Evolutionary conservation across 768 basidiomycete species (phyloP).

Genomic region (Russula virescens): DNA sequence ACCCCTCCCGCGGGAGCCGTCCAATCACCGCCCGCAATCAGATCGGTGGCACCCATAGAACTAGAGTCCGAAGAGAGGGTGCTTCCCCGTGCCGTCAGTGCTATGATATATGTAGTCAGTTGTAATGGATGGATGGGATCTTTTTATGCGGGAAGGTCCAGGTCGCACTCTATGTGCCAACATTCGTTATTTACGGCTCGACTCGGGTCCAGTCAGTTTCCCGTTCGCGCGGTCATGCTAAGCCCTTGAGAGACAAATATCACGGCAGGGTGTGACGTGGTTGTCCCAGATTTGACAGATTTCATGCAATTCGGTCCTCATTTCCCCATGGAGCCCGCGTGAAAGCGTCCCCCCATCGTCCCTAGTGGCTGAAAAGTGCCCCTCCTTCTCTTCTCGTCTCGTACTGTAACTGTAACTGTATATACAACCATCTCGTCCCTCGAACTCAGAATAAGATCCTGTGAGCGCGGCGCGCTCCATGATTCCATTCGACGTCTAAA

Average conservation of each 20-base stretch:
- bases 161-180: neutral
- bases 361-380: neutral
- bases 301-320: constrained; percentile 9
- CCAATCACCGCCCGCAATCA: constrained; percentile 22
- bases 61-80: constrained; percentile 17
- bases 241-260: constrained; percentile 8
- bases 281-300: constrained; percentile 14
- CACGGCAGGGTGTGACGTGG: constrained; percentile 17
- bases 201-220: constrained; percentile 1
- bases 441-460: neutral
- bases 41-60: constrained; percentile 22
- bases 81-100: constrained; percentile 21
- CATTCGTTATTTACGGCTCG: constrained; percentile 3
- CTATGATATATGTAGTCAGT: constrained; percentile 13
- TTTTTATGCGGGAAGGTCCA: constrained; percentile 5
- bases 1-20: constrained; percentile 21
- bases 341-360: neutral
- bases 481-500: neutral
- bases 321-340: constrained; percentile 19
- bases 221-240: constrained; percentile 1
- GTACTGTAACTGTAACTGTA: too few species aligned
- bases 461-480: constrained; percentile 6
- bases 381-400: neutral
- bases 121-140: neutral
- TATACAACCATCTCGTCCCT: neutral